Evolutionary conservation across 805 yeast genomes (phyloP).

Genomic region (Candida endomychidarum): DNA sequence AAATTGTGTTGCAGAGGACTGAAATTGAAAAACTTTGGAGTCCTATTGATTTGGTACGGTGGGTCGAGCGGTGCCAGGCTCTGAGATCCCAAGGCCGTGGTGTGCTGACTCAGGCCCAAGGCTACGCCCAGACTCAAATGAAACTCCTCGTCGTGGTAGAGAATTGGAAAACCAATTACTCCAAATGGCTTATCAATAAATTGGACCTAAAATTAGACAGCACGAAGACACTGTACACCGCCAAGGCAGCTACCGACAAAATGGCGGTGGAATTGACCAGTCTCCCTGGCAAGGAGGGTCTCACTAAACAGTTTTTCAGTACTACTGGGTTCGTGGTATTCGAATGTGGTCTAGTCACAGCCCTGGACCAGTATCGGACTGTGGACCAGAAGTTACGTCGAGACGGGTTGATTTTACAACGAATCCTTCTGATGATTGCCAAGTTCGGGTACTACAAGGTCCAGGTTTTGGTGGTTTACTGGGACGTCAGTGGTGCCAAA

Average conservation of each 20-base stretch:
- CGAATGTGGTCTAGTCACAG: conserved; percentile 48
- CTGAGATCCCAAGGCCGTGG: no score
- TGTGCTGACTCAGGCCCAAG: no score
- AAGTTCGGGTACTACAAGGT: conserved; percentile 38
- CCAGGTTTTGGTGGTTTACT: conserved; percentile 41
- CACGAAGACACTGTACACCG: conserved; percentile 27
- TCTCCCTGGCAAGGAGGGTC: conserved; percentile 38
- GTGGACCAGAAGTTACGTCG: conserved; percentile 32
- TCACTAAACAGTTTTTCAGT: conserved; percentile 38
- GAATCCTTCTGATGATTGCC: conserved; percentile 33
- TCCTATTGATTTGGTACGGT: conserved; percentile 45
- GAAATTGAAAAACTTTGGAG: conserved; percentile 47
- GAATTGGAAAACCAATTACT: conserved; percentile 47
- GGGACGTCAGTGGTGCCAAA: conserved; percentile 34
- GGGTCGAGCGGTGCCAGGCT: no score
- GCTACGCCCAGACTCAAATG: conserved; percentile 23
- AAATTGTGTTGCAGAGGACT: conserved; percentile 26
- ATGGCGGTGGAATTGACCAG: conserved; percentile 37
- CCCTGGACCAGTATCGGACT: conserved; percentile 1
- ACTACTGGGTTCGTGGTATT: conserved; percentile 46
- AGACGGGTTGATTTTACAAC: conserved; percentile 37
- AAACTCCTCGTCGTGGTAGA: conserved; percentile 45
- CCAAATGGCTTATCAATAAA: conserved; percentile 52
- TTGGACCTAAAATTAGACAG: conserved; percentile 36
- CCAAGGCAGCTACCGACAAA: conserved; percentile 23